Evolutionary conservation across 2,329 filamentous ascomycete genomes (phyloP), one percentile per base, ranked within the genome.

Genomic region (Colletotrichum chlorophyti): DNA sequence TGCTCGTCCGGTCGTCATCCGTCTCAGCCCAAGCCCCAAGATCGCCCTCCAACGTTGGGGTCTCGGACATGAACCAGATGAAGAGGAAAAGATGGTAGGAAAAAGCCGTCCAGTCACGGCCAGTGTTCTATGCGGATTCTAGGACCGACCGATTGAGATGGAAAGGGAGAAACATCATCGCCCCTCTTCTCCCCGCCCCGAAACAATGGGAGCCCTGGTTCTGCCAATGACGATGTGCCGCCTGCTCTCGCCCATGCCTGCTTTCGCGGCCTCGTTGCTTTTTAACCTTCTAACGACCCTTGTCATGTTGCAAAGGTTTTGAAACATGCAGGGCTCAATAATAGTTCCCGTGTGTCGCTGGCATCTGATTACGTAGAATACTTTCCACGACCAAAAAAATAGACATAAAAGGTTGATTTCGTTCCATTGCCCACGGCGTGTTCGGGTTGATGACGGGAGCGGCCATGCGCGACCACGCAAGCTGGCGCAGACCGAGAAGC

Each of bases 261-360:
- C 21, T 45, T 23, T 43, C 24, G 21, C 37, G 17, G 19, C 50
- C 29, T 27, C 24, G 31, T 43, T 54, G 10, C 19, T 15, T 34
- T 27, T 27, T 15, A 35, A 27, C 31, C 15, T 54, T 19, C 27
- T n/a, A 29, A 14, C 14, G 17, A 14, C 32, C 47, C 53, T 45
- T 58, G 53, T 58, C 53, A 52, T 21, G 38, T 17, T 24, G 35
- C 21, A 29, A 41, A 53, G 7, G 26, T 40, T 27, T 49, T 60
- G 57, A 57, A 60, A 59, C 43, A 43, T 45, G 43, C 57, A 55
- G 57, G 48, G 40, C 48, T 21, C n/a, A 14, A 58, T 15, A 58
- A 45, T 35, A 45, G 32, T 58, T 40, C 40, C 38, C 40, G 24
- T n/a, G n/a, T n/a, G n/a, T n/a, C n/a, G n/a, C n/a, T n/a, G n/a